phyloP scores from a whole-genome alignment of 116 monocot genomes.

The Zostera marina region DNA sequence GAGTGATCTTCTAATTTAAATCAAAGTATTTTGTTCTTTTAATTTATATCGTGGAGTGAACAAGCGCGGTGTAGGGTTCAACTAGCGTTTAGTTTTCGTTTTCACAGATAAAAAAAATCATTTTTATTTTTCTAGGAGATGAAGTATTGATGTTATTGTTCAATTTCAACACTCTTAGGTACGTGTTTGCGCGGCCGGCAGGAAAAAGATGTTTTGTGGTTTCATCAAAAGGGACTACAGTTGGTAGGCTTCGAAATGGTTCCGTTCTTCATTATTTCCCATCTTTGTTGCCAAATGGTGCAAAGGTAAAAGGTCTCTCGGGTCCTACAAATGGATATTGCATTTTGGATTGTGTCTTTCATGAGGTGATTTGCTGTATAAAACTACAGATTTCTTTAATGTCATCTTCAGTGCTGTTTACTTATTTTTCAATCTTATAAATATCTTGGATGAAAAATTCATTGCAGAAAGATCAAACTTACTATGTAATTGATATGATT shows the following conservation, averaged over 20 bases:
- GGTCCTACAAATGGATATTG: slow-evolving; percentile 58
- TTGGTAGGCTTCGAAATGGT: slow-evolving; percentile 84
- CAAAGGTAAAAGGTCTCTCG: slow-evolving; percentile 45
- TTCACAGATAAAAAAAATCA: too few species aligned
- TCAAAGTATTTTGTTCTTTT: not conserved
- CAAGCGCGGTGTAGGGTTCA: too few species aligned
- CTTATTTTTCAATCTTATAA: not conserved
- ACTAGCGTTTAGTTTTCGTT: too few species aligned
- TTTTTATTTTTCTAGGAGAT: not conserved
- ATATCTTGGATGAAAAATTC: slow-evolving; percentile 7
- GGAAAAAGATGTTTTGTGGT: slow-evolving; percentile 91
- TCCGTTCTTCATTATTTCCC: slow-evolving; percentile 84
- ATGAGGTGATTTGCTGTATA: slow-evolving; percentile 37
- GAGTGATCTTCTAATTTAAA: too few species aligned
- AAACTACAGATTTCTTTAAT: not conserved
- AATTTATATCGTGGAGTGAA: not conserved
- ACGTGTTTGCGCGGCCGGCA: slow-evolving; percentile 74
- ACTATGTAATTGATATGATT: slow-evolving; percentile 95
- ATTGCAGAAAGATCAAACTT: slow-evolving; percentile 84
- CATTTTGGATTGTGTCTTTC: slow-evolving; percentile 95
- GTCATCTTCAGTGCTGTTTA: not conserved
- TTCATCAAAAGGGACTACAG: slow-evolving; percentile 72
- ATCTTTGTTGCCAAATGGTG: slow-evolving; percentile 72
- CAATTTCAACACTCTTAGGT: slow-evolving; percentile 28
- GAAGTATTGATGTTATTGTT: not conserved